Percentiles rank a stretch among this genome's conserved stretches.
These are phyloP conservation scores for Achaetomiella virescens DNA, from an alignment of 495 filamentous ascomycete genomes.

Conservation along the genomic window DNA sequence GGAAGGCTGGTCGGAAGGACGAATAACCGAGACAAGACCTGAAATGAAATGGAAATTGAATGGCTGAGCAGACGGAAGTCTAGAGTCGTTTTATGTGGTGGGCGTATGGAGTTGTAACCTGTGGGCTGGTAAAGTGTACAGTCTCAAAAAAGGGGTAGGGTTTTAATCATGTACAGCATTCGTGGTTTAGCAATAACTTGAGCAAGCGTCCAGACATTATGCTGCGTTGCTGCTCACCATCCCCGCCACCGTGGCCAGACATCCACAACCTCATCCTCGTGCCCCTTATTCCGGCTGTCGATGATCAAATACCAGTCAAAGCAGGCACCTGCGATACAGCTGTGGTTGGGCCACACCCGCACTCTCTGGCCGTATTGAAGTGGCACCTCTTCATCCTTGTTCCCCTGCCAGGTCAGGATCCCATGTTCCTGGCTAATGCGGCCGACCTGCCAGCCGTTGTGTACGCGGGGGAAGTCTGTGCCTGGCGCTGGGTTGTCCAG, in stretches of 20 bases:
- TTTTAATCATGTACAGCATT: too few relatives aligned
- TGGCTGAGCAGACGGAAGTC: too few relatives aligned
- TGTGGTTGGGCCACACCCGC: conserved; percentile 77
- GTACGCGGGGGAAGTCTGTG: conserved; percentile 35
- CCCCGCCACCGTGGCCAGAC: conserved; percentile 62
- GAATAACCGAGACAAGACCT: too few relatives aligned
- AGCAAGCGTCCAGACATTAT: too few relatives aligned
- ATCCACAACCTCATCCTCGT: conserved; percentile 57
- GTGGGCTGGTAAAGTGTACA: neutral
- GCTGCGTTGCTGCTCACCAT: conserved; percentile 36
- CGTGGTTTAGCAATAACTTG: too few relatives aligned
- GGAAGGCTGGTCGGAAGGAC: too few relatives aligned
- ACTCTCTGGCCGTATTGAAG: conserved; percentile 55
- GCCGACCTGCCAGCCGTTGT: conserved; percentile 55
- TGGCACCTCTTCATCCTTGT: conserved; percentile 46
- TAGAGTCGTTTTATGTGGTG: neutral
- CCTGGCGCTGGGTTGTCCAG: conserved; percentile 24
- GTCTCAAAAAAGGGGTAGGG: too few relatives aligned
- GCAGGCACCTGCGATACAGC: conserved; percentile 69
- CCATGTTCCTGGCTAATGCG: conserved; percentile 63
- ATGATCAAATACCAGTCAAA: conserved; percentile 74
- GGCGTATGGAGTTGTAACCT: neutral
- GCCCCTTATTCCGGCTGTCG: conserved; percentile 50
- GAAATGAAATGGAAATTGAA: too few relatives aligned
- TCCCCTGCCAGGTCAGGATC: conserved; percentile 46